Evolutionary conservation across 1,284 basidiomycete genomes (phyloP).

Genomic region (Thelephora terrestris): DNA sequence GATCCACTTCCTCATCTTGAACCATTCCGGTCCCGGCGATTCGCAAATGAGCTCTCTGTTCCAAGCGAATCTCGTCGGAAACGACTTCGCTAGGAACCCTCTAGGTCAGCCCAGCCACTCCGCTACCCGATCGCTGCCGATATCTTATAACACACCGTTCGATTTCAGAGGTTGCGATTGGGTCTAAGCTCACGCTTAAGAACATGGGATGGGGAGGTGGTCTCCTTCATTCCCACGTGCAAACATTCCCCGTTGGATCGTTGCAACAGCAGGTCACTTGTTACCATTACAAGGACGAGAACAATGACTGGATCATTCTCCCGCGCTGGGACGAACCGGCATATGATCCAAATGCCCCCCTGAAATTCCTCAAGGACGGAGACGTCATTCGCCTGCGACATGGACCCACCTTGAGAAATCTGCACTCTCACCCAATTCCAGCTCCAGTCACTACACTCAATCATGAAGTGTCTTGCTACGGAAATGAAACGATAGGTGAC

Average conservation of each 20-base stretch:
- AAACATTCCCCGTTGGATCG: slow-evolving; percentile 90
- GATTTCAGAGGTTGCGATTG: slow-evolving; percentile 72
- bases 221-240: slow-evolving; percentile 91
- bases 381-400: slow-evolving; percentile 81
- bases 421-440: slow-evolving; percentile 87
- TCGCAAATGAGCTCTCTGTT: slow-evolving; percentile 98
- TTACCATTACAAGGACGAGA: slow-evolving; percentile 98
- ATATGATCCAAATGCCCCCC: slow-evolving; percentile 52
- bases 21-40: slow-evolving; percentile 91
- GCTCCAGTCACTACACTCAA: slow-evolving; percentile 89
- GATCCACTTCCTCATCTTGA: slow-evolving; percentile 90
- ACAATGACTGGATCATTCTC: slow-evolving; percentile 86
- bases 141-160: background rate
- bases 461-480: slow-evolving; percentile 90
- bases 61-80: slow-evolving; percentile 94
- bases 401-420: slow-evolving; percentile 72
- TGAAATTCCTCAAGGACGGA: slow-evolving; percentile 69
- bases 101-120: slow-evolving; percentile 42
- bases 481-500: slow-evolving; percentile 83
- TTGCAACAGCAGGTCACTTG: slow-evolving; percentile 96
- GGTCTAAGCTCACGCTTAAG: slow-evolving; percentile 89
- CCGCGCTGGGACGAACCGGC: slow-evolving; percentile 72
- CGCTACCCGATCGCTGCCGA: slow-evolving; percentile 2
- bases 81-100: slow-evolving; percentile 85
- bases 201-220: slow-evolving; percentile 98